Base-by-base conservation (phyloP, 306 rosid genomes). In the Sindora glabra region DNA sequence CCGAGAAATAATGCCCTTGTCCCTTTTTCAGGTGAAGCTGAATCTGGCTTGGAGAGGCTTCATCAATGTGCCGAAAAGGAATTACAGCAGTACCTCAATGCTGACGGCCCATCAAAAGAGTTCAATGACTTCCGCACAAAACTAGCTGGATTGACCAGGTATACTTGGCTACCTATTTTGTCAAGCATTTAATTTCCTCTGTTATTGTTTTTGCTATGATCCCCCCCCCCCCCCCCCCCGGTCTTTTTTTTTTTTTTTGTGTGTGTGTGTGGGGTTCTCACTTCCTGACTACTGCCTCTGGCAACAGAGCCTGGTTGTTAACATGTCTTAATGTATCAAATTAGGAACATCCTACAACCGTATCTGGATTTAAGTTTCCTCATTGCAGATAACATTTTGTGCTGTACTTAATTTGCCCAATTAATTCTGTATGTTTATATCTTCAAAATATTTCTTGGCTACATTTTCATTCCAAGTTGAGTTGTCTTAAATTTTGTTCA, bases 51-150 rank as follows among this genome's bases (percentile, higher is more conserved):
- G 69, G 94, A 85, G 75, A 76, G 94, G 59, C 94, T 85, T 46
- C 94, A 85, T 77, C 94, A 85, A 58, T 85, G 94, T 32, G 94
- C 94, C 3, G 94, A 85, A 61, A 85, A 85, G 84, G 94, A 85
- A 59, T 59, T 85, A 23, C 86, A 73, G 26, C 64, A 74, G 65
- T 85, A 74, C 67, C 88, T 85, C 33, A 77, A 7, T 68, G 59
- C 80, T 46, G 92, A 81, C 22, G 75, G 81, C 22, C 85, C 86
- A 55, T 74, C 86, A 41, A 65, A 37, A 65, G 88, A 85, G 19
- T 85, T 85, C 58, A 85, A 85, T 21, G 88, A 81, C 71, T 85
- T 85, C 41, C 88, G 86, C 41, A 85, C 92, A 14, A 85, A 85
- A 62, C 85, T 85, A 48, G 86, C 92, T 58, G 92, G 92, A 71